A percentile compares a stretch with the other conserved stretches of the same genome.
These are phyloP conservation scores for Calophaca sinica DNA, from an alignment of 306 rosid genomes.

Conservation along the genomic window DNA sequence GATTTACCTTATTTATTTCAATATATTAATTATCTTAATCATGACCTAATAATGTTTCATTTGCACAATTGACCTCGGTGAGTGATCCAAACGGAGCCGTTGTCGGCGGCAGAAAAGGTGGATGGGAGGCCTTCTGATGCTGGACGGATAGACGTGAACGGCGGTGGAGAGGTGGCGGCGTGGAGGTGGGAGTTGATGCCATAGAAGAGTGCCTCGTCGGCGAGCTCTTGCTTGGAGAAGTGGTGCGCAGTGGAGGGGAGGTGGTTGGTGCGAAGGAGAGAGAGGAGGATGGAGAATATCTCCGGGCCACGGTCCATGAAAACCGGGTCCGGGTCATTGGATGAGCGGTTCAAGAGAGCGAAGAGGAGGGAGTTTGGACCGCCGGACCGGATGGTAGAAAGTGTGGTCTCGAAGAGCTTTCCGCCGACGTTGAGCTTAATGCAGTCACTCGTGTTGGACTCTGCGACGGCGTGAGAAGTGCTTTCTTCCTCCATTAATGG, in stretches of 20 bases:
- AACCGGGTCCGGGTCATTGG: slow-evolving; percentile 57
- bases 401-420: slow-evolving; percentile 79
- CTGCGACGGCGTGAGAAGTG: slow-evolving; percentile 41
- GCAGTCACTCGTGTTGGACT: slow-evolving; percentile 50
- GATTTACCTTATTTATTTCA: no score
- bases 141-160: slow-evolving; percentile 62
- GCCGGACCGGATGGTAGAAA: slow-evolving; percentile 71
- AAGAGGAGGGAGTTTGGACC: slow-evolving; percentile 75
- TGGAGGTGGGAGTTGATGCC: slow-evolving; percentile 77
- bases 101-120: slow-evolving; percentile 57
- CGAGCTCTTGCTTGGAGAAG: slow-evolving; percentile 81
- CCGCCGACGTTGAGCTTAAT: slow-evolving; percentile 93
- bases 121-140: slow-evolving; percentile 82
- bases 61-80: slow-evolving; percentile 93
- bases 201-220: slow-evolving; percentile 83
- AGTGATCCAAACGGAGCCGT: slow-evolving; percentile 87
- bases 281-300: slow-evolving; percentile 69
- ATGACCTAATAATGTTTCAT: no score
- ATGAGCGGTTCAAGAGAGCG: slow-evolving; percentile 66
- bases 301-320: slow-evolving; percentile 95
- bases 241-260: slow-evolving; percentile 49
- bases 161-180: slow-evolving; percentile 65
- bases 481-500: slow-evolving; percentile 47
- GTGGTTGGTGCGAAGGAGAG: no score
- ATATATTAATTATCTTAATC: no score